Conservation (phyloP, 768 basidiomycete species). For the Suillus tomentosus region DNA sequence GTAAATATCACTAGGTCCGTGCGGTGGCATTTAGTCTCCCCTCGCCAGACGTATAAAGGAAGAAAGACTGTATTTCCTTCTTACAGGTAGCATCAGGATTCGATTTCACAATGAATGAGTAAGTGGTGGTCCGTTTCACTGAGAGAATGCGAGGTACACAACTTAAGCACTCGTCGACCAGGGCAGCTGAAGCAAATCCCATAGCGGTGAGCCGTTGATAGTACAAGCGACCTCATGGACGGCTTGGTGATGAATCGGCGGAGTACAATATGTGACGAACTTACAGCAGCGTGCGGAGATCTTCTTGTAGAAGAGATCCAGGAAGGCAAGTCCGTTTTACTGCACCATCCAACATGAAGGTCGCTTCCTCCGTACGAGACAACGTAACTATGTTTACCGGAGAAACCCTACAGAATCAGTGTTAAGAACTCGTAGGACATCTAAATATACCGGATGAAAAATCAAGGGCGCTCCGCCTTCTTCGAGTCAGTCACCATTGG, state of each 20-base stretch:
- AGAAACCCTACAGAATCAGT: not conserved
- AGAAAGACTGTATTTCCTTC: not conserved
- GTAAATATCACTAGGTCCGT: not conserved
- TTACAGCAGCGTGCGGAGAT: not conserved
- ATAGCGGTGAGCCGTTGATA: not conserved
- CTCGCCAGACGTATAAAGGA: too few relatives aligned
- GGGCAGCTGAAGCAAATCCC: not conserved
- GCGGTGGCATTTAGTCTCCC: not conserved
- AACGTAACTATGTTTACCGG: not conserved
- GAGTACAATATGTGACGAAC: not conserved
- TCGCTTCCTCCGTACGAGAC: not conserved
- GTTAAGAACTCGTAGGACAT: not conserved
- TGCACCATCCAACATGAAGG: not conserved
- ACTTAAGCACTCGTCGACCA: not conserved
- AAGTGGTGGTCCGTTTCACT: not conserved
- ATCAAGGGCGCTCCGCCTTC: not conserved
- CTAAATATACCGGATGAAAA: not conserved
- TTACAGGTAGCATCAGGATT: not conserved
- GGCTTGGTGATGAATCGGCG: not conserved
- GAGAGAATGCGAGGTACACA: not conserved
- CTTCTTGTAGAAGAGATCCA: not conserved
- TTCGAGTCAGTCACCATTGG: not conserved
- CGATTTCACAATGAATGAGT: not conserved
- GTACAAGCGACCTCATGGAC: not conserved
- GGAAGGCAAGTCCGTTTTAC: not conserved